Conservation (phyloP, 2,329 filamentous ascomycete genomes). For the Ceratocystis smalleyi region DNA sequence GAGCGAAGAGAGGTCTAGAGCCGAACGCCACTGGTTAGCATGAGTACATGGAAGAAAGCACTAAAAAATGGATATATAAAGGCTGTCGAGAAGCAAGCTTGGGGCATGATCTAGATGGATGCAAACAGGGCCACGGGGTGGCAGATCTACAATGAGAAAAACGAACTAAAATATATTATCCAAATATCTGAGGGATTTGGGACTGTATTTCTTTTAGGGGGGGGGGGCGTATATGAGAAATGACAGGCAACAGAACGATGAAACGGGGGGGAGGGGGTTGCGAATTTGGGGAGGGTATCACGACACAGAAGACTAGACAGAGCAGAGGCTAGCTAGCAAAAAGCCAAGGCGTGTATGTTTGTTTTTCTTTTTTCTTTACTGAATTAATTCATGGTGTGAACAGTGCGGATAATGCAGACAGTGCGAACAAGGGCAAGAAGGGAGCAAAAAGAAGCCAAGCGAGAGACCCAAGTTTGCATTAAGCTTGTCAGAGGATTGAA, state of each 20-base stretch:
- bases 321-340: background rate
- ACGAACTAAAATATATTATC: background rate
- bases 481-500: constrained; percentile 5
- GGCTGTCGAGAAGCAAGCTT: background rate
- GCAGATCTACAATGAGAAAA: background rate
- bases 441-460: background rate
- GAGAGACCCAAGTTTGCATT: background rate
- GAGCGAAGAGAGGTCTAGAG: background rate
- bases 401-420: background rate
- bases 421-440: background rate
- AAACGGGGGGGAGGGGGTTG: background rate
- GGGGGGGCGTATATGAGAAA: background rate
- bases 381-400: no score
- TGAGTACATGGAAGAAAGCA: background rate
- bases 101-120: background rate
- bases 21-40: background rate
- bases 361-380: no score
- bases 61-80: background rate
- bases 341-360: background rate
- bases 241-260: background rate
- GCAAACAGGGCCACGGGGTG: background rate
- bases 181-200: background rate
- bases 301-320: no score
- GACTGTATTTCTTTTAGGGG: no score
- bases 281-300: background rate